Conservation (phyloP, 2,329 filamentous ascomycete genomes). For the Venturia asperata region DNA sequence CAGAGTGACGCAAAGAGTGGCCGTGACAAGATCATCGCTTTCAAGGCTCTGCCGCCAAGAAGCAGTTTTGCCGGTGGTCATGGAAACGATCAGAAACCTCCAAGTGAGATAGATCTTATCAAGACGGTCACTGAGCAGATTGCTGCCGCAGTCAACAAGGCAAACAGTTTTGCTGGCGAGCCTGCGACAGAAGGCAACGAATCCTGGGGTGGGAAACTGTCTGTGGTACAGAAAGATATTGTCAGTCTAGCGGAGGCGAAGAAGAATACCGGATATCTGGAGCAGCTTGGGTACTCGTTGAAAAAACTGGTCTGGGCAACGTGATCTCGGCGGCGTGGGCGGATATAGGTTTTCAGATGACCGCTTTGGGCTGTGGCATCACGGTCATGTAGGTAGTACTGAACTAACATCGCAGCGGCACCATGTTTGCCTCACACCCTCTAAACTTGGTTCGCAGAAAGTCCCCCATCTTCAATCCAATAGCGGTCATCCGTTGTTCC, state of each 20-base stretch:
- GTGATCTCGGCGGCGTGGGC: background rate
- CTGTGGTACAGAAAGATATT: conserved; percentile 59
- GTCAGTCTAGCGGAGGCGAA: conserved; percentile 79
- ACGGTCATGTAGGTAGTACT: background rate
- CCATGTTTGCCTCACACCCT: background rate
- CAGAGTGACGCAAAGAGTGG: conserved; percentile 25
- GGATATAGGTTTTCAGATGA: background rate
- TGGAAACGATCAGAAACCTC: conserved; percentile 28
- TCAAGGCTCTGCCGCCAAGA: conserved; percentile 49
- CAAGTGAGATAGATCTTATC: conserved; percentile 49
- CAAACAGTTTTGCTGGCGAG: conserved; percentile 32
- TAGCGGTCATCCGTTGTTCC: background rate
- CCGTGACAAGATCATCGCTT: conserved; percentile 39
- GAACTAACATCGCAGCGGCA: background rate
- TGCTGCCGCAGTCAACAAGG: conserved; percentile 52
- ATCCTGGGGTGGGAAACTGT: conserved; percentile 25
- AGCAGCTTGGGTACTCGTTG: conserved; percentile 79
- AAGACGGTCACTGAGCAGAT: conserved; percentile 69
- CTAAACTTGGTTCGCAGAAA: background rate
- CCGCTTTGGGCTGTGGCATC: background rate
- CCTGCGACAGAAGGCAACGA: conserved; percentile 33
- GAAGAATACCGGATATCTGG: conserved; percentile 76
- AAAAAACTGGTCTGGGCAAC: conserved; percentile 85
- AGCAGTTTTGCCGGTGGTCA: conserved; percentile 32
- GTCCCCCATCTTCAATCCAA: background rate